Evolutionary conservation across 805 yeast genomes (phyloP), one percentile per base, ranked within the genome.

Genomic region (Kuraishia ogatae): DNA sequence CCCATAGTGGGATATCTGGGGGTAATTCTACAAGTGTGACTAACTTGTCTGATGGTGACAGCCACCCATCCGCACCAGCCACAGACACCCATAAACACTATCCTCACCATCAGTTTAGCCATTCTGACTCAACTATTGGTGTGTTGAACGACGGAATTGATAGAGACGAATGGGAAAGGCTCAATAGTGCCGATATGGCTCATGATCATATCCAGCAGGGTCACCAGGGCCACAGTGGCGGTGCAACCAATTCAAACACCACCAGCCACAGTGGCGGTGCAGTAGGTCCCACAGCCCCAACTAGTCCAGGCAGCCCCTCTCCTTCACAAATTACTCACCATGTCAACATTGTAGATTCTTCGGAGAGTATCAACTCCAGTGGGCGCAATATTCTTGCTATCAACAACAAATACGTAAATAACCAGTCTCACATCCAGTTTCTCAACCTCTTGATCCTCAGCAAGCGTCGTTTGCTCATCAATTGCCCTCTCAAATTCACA

Each of bases 401-500:
- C 5, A 57, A 59, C 29, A 60, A 61, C 51, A 56, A 54, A 29
- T 52, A 61, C 24, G 60, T 63, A 24, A 60, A 64, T 29, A 55
- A 51, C 54, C 56, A 58, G 53, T 58, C 61, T 35, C 61, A 61
- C 53, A 61, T 62, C 52, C 62, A 62, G 53, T 61, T 62, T 59
- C 57, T 58, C 52, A 64, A 71, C 53, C 59, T 78, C 43, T 69
- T 78, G 52, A 68, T 72, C 50, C 64, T 81, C 23, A 70, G 78
- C 53, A 80, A 80, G 60, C 73, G 80, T 57, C 76, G 75, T 56
- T 61, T 81, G 23, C 62, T 80, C n/a, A 67, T 80, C 52, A 78
- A 74, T 55, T 77, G 82, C 54, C 83, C 85, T 1, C 61, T 73
- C 23, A 76, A 75, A 49, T 76, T 78, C 56, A 64, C 68, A 5